Conservation (phyloP, 2,329 filamentous ascomycete genomes). For the Alternaria sp. region DNA sequence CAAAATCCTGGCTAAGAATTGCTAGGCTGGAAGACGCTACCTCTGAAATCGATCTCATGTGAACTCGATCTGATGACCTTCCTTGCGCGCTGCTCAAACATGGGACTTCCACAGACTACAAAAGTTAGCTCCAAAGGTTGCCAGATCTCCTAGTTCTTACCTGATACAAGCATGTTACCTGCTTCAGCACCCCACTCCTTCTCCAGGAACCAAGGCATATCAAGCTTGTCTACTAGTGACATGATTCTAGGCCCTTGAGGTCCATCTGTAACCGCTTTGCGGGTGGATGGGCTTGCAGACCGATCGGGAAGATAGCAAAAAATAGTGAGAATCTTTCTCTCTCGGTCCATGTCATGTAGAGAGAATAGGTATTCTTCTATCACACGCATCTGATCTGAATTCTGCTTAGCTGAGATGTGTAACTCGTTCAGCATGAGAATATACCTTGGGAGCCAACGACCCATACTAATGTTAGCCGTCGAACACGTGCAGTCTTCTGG, state of each 20-base stretch:
- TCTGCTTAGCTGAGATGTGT: neutral
- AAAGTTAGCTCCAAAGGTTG: neutral
- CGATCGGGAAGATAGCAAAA: neutral
- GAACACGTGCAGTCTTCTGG: constrained; percentile 14
- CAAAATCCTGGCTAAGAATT: neutral
- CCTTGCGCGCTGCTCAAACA: constrained; percentile 7
- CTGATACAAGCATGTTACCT: constrained; percentile 14
- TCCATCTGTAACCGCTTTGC: neutral
- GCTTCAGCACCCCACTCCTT: constrained; percentile 9
- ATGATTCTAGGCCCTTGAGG: neutral
- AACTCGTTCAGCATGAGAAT: neutral
- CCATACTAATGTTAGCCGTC: constrained; percentile 17
- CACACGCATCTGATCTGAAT: neutral
- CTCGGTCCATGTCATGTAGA: neutral
- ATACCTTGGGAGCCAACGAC: constrained; percentile 11
- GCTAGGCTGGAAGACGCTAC: neutral
- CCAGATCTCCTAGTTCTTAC: neutral
- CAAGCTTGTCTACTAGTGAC: neutral
- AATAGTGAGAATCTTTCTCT: neutral
- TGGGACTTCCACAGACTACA: constrained; percentile 7
- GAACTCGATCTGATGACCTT: neutral
- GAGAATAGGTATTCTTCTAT: neutral
- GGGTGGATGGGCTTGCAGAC: too few species aligned
- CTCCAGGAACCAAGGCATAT: constrained; percentile 12
- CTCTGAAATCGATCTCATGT: neutral